Evolutionary conservation across 1,284 basidiomycete genomes (phyloP).

Genomic region (Irpex lacteus): DNA sequence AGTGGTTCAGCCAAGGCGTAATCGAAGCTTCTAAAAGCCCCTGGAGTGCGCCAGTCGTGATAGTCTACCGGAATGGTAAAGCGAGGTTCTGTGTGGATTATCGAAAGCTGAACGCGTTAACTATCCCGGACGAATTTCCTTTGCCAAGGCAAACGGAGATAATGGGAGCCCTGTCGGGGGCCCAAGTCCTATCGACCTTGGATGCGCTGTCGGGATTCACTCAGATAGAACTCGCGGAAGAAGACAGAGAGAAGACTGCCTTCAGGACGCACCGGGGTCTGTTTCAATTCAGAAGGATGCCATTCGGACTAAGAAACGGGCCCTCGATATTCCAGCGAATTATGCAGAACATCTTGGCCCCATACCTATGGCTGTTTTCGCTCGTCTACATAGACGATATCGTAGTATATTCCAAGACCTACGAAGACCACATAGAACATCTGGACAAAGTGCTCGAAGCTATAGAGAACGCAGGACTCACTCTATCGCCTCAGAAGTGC

Average conservation of each 20-base stretch:
- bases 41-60: conserved; percentile 32
- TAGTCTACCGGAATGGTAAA: conserved; percentile 32
- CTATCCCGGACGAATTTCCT: conserved; percentile 40
- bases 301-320: too few species aligned
- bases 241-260: conserved; percentile 34
- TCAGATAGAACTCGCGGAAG: conserved; percentile 31
- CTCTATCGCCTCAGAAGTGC: conserved; percentile 34
- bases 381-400: conserved; percentile 40
- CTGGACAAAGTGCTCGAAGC: background rate
- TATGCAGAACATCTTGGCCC: conserved; percentile 37
- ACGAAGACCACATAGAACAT: conserved; percentile 14
- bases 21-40: conserved; percentile 34
- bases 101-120: conserved; percentile 28
- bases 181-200: conserved; percentile 32
- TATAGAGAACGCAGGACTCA: conserved; percentile 7
- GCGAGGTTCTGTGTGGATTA: conserved; percentile 20
- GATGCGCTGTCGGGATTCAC: conserved; percentile 41
- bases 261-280: conserved; percentile 36
- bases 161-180: conserved; percentile 31
- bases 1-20: conserved; percentile 28
- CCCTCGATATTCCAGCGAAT: conserved; percentile 35
- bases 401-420: conserved; percentile 32
- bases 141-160: conserved; percentile 39
- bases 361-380: conserved; percentile 37
- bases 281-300: too few species aligned